These are phyloP conservation scores for Chiua virens DNA, from an alignment of 768 basidiomycete species.

Conservation along the genomic window DNA sequence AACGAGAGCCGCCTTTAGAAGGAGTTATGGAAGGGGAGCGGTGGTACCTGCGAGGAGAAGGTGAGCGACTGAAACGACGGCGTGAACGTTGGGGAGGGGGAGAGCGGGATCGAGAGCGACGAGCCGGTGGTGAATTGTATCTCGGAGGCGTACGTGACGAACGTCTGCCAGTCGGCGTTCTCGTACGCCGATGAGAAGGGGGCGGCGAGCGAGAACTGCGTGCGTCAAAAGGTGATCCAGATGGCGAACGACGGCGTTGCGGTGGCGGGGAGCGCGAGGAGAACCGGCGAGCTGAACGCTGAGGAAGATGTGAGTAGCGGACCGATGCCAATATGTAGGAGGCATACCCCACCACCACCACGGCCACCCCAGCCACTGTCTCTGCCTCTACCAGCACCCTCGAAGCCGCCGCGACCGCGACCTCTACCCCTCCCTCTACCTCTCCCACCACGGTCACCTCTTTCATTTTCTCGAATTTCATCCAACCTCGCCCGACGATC, in stretches of 20 bases:
- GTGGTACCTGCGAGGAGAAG: constrained; percentile 24
- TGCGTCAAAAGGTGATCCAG: constrained; percentile 35
- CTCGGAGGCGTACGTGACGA: constrained; percentile 29
- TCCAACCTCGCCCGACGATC: constrained; percentile 69
- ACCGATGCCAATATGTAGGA: background rate
- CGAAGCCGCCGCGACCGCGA: constrained; percentile 48
- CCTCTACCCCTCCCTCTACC: constrained; percentile 63
- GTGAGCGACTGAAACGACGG: constrained; percentile 28
- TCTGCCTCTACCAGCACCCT: constrained; percentile 48
- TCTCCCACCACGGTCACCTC: constrained; percentile 47
- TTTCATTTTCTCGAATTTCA: constrained; percentile 64
- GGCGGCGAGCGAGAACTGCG: constrained; percentile 40
- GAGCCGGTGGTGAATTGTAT: constrained; percentile 37
- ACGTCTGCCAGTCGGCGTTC: constrained; percentile 40
- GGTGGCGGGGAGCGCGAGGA: constrained; percentile 47
- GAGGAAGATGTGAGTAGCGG: constrained; percentile 9
- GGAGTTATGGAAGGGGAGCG: constrained; percentile 36
- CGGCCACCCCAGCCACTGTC: constrained; percentile 70
- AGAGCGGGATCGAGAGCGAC: constrained; percentile 38
- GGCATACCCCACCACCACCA: constrained; percentile 54
- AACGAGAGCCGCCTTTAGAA: constrained; percentile 39
- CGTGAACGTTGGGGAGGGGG: constrained; percentile 23
- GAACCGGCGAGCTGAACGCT: constrained; percentile 48
- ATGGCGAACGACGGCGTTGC: constrained; percentile 46
- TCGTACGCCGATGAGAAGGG: constrained; percentile 36